These are phyloP conservation scores for Cryptococcus sp. DNA, from an alignment of 1,284 basidiomycete species.

Conservation along the genomic window DNA sequence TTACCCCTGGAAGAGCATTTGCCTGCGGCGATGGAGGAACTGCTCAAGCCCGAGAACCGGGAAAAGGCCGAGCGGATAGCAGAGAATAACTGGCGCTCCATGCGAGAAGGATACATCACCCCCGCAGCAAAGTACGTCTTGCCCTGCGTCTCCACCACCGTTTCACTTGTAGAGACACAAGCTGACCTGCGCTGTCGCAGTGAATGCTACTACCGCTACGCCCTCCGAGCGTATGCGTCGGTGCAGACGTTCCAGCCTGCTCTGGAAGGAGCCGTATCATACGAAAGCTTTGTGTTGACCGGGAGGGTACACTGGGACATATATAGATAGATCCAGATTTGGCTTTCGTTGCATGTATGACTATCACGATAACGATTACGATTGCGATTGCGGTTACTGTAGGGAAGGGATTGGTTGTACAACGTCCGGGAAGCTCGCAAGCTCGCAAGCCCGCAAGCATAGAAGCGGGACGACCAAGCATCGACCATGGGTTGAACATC, in stretches of 20 bases:
- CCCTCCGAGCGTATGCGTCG: conserved; percentile 27
- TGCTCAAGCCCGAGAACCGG: conserved; percentile 28
- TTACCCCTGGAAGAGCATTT: conserved; percentile 34
- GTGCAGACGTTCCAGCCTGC: conserved; percentile 40
- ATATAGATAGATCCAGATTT: conserved; percentile 9
- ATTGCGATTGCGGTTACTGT: too few relatives aligned
- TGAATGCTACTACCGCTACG: conserved; percentile 32
- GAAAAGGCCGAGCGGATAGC: conserved; percentile 40
- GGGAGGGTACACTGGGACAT: conserved; percentile 46
- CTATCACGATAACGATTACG: too few relatives aligned
- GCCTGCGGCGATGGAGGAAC: conserved; percentile 40
- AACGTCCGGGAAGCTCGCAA: too few relatives aligned
- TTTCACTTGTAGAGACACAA: not conserved
- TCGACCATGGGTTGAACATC: too few relatives aligned
- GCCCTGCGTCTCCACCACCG: too few relatives aligned
- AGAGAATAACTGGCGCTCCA: conserved; percentile 39
- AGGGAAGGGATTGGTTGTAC: too few relatives aligned
- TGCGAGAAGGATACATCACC: conserved; percentile 43
- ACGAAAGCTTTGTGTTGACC: conserved; percentile 44
- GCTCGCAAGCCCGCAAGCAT: too few relatives aligned
- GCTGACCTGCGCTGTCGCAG: too few relatives aligned
- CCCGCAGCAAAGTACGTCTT: conserved; percentile 39
- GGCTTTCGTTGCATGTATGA: too few relatives aligned
- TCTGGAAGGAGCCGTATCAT: conserved; percentile 32
- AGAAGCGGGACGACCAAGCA: too few relatives aligned